Evolutionary conservation across 2,329 filamentous ascomycete genomes (phyloP).

Genomic region (Fusarium sp.): DNA sequence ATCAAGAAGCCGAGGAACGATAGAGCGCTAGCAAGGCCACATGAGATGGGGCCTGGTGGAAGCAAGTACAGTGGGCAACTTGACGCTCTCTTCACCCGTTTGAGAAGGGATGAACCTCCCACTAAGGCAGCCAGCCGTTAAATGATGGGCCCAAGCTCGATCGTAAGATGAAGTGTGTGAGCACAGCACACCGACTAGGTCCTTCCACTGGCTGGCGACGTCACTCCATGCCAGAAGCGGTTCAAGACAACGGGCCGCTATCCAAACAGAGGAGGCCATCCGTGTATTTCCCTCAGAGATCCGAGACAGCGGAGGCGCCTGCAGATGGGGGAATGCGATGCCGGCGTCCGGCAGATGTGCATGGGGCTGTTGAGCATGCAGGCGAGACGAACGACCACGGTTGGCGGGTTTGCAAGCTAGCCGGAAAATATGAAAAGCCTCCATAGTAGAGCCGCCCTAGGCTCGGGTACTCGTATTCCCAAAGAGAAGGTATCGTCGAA

Average conservation of each 20-base stretch:
- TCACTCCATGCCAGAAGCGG: slow-evolving; percentile 25
- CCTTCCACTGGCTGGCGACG: slow-evolving; percentile 27
- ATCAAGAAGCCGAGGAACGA: slow-evolving; percentile 2
- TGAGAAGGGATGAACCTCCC: slow-evolving; percentile 23
- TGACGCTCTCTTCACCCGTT: slow-evolving; percentile 9
- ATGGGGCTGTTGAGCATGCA: slow-evolving; percentile 24
- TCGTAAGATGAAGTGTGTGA: slow-evolving; percentile 30
- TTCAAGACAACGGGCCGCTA: slow-evolving; percentile 27
- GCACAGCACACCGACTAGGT: slow-evolving; percentile 6
- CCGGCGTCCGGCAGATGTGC: slow-evolving; percentile 40
- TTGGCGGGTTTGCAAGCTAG: slow-evolving; percentile 22
- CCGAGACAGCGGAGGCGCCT: slow-evolving; percentile 35
- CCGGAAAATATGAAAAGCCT: slow-evolving; percentile 1
- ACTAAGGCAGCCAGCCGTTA: slow-evolving; percentile 20
- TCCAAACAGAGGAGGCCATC: slow-evolving; percentile 18
- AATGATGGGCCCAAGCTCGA: slow-evolving; percentile 24
- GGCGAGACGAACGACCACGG: slow-evolving; percentile 35
- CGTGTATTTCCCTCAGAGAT: slow-evolving; percentile 32
- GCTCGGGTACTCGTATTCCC: slow-evolving; percentile 19
- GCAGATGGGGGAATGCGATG: slow-evolving; percentile 41
- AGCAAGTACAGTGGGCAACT: slow-evolving; percentile 12
- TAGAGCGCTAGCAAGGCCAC: not conserved
- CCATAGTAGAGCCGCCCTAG: slow-evolving; percentile 1
- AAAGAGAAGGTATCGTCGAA: slow-evolving; percentile 7
- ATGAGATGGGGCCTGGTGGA: not conserved